Evolutionary conservation across 2,329 filamentous ascomycete species (phyloP).

Genomic region (Rhinocladiella mackenziei): DNA sequence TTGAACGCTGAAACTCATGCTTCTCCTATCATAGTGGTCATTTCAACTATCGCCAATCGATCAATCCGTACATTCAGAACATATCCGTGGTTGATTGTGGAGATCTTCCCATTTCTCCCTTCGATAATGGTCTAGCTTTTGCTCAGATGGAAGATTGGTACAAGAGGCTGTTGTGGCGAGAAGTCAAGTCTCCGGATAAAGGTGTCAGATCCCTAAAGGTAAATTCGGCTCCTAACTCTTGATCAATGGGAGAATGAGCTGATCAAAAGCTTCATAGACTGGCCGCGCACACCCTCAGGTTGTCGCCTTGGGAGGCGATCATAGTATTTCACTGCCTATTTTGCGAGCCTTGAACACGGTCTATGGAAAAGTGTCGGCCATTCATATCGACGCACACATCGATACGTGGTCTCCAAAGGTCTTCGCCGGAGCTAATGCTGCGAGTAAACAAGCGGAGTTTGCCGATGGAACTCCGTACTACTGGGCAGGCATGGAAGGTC

Average conservation of each 20-base stretch:
- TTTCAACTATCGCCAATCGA: constrained; percentile 13
- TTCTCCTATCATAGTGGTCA: constrained; percentile 5
- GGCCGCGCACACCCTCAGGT: constrained; percentile 10
- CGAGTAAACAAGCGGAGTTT: constrained; percentile 12
- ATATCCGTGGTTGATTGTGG: constrained; percentile 17
- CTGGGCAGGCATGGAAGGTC: constrained; percentile 12
- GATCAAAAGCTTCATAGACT: constrained; percentile 2
- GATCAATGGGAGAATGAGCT: background rate
- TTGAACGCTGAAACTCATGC: too few relatives aligned
- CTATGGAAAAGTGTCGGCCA: constrained; percentile 11
- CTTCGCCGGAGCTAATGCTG: constrained; percentile 12
- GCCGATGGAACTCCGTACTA: constrained; percentile 15
- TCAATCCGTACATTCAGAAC: constrained; percentile 9
- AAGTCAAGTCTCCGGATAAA: constrained; percentile 1
- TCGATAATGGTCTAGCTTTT: constrained; percentile 13
- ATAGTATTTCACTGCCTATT: constrained; percentile 14
- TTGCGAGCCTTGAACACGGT: constrained; percentile 11
- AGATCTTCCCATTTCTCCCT: constrained; percentile 15
- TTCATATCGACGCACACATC: constrained; percentile 19
- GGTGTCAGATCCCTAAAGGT: constrained; percentile 9
- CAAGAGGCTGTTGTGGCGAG: constrained; percentile 9
- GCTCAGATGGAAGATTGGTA: constrained; percentile 11
- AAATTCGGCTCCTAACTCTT: background rate
- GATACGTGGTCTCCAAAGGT: constrained; percentile 17
- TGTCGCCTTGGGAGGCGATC: constrained; percentile 14